phyloP scores from a whole-genome alignment of 257 asterid genomes.

The Primulina tabacum region DNA sequence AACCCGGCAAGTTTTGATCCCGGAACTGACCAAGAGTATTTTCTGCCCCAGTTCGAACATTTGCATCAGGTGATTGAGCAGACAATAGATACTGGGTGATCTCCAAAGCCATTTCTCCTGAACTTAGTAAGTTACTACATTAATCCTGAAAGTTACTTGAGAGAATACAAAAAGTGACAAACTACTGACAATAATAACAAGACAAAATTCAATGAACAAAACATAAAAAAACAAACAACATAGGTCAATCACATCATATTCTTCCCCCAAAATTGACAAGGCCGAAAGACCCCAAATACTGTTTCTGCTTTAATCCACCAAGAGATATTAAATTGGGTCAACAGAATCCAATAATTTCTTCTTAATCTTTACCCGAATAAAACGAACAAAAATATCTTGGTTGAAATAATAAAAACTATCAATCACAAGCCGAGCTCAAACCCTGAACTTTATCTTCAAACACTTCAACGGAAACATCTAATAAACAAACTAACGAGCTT shows the following conservation, averaged over 20 bases:
- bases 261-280: not conserved
- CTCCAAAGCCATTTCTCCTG: constrained; percentile 71
- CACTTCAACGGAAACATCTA: not conserved
- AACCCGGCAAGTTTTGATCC: constrained; percentile 71
- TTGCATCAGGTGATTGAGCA: constrained; percentile 91
- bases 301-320: not conserved
- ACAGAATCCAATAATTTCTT: not conserved
- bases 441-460: not conserved
- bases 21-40: constrained; percentile 53
- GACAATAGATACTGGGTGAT: constrained; percentile 75
- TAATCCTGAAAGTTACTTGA: not conserved
- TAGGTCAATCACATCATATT: not conserved
- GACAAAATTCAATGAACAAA: not conserved
- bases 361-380: too few relatives aligned
- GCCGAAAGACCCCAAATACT: not conserved
- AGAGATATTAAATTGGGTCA: not conserved
- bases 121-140: not conserved
- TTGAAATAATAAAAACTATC: too few relatives aligned
- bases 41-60: constrained; percentile 72
- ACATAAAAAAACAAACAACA: not conserved
- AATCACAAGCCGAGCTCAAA: not conserved
- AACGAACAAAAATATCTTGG: not conserved
- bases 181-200: not conserved
- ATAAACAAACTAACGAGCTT: not conserved
- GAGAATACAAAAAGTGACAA: too few relatives aligned